phyloP scores from a whole-genome alignment of 495 filamentous ascomycete genomes.

The Pyrenula massariospora region DNA sequence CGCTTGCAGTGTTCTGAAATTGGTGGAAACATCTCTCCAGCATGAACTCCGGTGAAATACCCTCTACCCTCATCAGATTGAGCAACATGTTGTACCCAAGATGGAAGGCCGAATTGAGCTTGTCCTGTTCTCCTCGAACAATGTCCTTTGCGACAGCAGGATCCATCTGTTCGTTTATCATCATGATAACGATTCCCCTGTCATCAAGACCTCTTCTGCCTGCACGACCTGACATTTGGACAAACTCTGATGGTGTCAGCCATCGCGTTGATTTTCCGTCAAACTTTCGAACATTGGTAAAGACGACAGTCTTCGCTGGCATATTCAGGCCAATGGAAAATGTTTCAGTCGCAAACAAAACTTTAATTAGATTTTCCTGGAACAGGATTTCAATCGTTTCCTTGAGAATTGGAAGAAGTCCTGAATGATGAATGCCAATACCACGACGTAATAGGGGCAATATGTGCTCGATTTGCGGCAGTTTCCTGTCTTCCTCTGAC shows the following conservation, averaged over 20 bases:
- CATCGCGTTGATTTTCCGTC: constrained; percentile 75
- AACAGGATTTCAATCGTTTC: constrained; percentile 98
- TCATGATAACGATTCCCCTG: constrained; percentile 98
- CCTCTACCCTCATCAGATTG: constrained; percentile 90
- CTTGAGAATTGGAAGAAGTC: constrained; percentile 88
- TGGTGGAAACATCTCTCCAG: constrained; percentile 93
- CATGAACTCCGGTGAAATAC: constrained; percentile 95
- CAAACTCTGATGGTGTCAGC: constrained; percentile 90
- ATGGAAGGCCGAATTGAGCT: constrained; percentile 94
- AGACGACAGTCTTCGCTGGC: constrained; percentile 97
- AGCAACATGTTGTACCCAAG: constrained; percentile 99
- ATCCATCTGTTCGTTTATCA: constrained; percentile 95
- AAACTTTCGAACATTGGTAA: constrained; percentile 90
- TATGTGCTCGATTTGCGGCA: constrained; percentile 87
- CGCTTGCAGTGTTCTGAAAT: constrained; percentile 86
- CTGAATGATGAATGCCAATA: constrained; percentile 95
- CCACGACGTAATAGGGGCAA: constrained; percentile 80
- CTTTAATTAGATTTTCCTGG: constrained; percentile 95
- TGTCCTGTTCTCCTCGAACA: constrained; percentile 90
- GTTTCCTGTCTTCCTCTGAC: constrained; percentile 75
- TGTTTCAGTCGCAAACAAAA: constrained; percentile 93
- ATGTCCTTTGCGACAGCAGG: constrained; percentile 87
- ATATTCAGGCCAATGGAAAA: constrained; percentile 99
- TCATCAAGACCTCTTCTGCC: constrained; percentile 95
- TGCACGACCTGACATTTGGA: constrained; percentile 96